Conservation (phyloP, 768 basidiomycete species). For the Nevesoporus exiguus region DNA sequence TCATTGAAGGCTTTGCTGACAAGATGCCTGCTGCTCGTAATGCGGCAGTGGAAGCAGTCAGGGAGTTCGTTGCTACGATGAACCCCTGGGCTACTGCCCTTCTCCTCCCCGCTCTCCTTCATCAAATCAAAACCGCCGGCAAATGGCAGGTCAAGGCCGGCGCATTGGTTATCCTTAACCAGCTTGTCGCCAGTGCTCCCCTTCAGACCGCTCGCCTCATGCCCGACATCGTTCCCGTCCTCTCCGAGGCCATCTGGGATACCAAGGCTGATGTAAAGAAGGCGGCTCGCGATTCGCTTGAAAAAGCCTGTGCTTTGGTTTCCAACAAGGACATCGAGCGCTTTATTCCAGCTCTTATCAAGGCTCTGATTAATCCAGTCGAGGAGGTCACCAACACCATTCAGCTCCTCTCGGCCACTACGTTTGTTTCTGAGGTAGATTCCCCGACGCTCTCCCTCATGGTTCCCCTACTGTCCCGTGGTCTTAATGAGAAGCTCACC, state of each 20-base stretch:
- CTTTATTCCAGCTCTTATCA: slow-evolving; percentile 97
- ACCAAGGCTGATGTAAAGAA: slow-evolving; percentile 99
- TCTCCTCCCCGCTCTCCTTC: slow-evolving; percentile 83
- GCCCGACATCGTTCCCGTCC: slow-evolving; percentile 92
- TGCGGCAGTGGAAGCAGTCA: slow-evolving; percentile 81
- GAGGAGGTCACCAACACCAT: slow-evolving; percentile 98
- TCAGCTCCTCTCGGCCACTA: slow-evolving; percentile 92
- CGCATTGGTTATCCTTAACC: slow-evolving; percentile 75
- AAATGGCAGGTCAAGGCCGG: slow-evolving; percentile 98
- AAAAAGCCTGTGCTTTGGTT: slow-evolving; percentile 89
- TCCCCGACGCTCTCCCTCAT: slow-evolving; percentile 95
- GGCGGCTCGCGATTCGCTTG: slow-evolving; percentile 90
- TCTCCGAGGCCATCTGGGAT: slow-evolving; percentile 96
- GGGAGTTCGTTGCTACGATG: slow-evolving; percentile 68
- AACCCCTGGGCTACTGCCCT: slow-evolving; percentile 86
- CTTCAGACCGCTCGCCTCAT: slow-evolving; percentile 83
- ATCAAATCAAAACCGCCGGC: slow-evolving; percentile 92
- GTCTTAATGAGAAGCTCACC: slow-evolving; percentile 91
- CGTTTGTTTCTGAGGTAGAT: slow-evolving; percentile 99
- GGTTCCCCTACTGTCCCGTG: slow-evolving; percentile 93
- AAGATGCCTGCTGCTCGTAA: slow-evolving; percentile 87
- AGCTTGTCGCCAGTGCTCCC: slow-evolving; percentile 81
- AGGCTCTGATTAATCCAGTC: slow-evolving; percentile 97
- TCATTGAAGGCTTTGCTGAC: slow-evolving; percentile 92
- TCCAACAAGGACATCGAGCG: slow-evolving; percentile 98